Evolutionary conservation across 73 alveolate genomes (phyloP), one percentile per base, ranked within the genome.

Genomic region (Paramecium caudatum): DNA sequence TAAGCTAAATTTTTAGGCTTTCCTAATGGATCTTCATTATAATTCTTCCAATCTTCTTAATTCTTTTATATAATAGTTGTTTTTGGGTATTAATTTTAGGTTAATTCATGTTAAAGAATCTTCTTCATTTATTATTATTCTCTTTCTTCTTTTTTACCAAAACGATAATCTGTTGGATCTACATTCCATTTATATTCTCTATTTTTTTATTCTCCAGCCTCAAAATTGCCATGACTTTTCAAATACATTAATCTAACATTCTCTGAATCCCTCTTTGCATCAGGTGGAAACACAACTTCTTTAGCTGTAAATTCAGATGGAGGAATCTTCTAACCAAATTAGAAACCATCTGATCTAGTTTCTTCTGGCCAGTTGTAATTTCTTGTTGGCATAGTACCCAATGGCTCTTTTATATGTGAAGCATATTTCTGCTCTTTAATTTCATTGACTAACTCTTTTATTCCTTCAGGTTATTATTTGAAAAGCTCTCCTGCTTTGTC

Each of bases 41-140:
- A 84, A 63, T 84, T 84, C 82, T 74, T 84, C 82, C 82, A 84
- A 62, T 84, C 92, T 84, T 84, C 92, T 84, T 84, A 10, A 41
- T 84, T 84, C 81, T 84, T 84, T 45, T 63, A 61, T 12, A 84
- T 74, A 12, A 84, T 61, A 6, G 70, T 45, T 19, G 92, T 84
- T 41, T 84, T 84, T 37, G 92, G 92, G 50, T 84, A 84, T 80
- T 50, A 34, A 84, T 84, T 70, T 4, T 50, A 33, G n/a, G 65
- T 37, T 4, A 49, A n/a, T 55, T 84, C 92, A 32, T 84, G 46
- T 37, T 84, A 36, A 17, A 84, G 50, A 10, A 68, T 39, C 21
- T 84, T 61, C 33, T 43, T 74, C 46, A 84, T 74, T 36, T 84
- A 68, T 32, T 84, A 12, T 25, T 61, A 61, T 34, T 46, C 92